Percentiles rank a stretch among this genome's conserved stretches.
These are phyloP conservation scores for Abortiporus biennis DNA, from an alignment of 1,284 basidiomycete genomes.

Conservation along the genomic window DNA sequence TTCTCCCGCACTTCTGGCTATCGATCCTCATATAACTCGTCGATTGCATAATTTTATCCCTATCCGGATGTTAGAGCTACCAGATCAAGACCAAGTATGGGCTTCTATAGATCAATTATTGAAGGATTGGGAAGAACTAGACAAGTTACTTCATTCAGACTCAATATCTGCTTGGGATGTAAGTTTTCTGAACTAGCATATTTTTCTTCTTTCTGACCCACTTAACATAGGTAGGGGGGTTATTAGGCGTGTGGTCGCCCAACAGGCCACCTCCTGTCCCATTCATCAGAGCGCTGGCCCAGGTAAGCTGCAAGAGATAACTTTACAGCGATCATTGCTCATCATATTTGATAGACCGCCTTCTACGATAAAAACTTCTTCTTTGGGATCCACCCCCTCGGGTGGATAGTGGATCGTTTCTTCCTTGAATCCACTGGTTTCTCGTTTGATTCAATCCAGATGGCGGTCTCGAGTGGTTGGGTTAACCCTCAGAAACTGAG, in stretches of 20 bases:
- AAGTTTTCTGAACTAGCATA: conserved; percentile 8
- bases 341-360: conserved; percentile 48
- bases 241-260: conserved; percentile 40
- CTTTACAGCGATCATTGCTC: neutral
- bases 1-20: conserved; percentile 49
- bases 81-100: conserved; percentile 48
- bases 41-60: conserved; percentile 72
- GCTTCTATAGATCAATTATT: conserved; percentile 42
- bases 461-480: conserved; percentile 33
- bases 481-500: conserved; percentile 26
- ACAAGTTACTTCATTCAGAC: conserved; percentile 36
- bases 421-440: conserved; percentile 58
- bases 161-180: conserved; percentile 62
- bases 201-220: neutral
- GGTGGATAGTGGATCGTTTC: conserved; percentile 60
- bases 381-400: conserved; percentile 41
- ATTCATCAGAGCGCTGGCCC: conserved; percentile 55
- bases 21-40: conserved; percentile 68
- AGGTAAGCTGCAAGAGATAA: conserved; percentile 30
- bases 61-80: conserved; percentile 53
- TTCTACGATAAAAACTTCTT: conserved; percentile 55
- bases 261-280: conserved; percentile 35
- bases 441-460: conserved; percentile 38
- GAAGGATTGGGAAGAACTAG: conserved; percentile 51
- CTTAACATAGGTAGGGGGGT: conserved; percentile 40